Percentiles rank a stretch among this genome's conserved stretches.
These are phyloP conservation scores for Trichoderma atrobrunneum DNA, from an alignment of 2,329 filamentous ascomycete genomes.

Conservation along the genomic window DNA sequence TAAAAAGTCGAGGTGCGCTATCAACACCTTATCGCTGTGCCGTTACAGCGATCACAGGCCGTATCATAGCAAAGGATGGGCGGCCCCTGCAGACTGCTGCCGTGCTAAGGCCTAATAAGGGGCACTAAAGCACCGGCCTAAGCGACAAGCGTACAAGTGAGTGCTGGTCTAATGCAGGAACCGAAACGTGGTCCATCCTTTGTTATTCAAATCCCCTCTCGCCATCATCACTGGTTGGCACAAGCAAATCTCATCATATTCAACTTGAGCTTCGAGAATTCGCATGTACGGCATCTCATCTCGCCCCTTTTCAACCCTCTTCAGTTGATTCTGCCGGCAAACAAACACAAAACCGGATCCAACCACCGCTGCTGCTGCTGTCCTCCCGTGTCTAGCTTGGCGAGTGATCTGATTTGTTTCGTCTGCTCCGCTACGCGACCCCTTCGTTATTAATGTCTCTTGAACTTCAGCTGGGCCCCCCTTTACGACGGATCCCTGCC, in stretches of 20 bases:
- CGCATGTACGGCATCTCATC: background rate
- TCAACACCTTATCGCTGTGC: background rate
- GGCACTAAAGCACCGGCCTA: constrained; percentile 3
- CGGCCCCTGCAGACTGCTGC: constrained; percentile 9
- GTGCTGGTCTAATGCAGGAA: constrained; percentile 7
- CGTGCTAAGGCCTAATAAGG: background rate
- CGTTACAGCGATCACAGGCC: background rate
- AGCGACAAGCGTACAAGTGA: background rate
- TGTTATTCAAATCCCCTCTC: background rate
- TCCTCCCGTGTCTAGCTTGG: background rate
- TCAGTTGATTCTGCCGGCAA: background rate
- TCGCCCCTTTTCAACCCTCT: background rate
- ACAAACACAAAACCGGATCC: background rate
- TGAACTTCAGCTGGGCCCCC: constrained; percentile 3
- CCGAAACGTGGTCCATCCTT: constrained; percentile 14
- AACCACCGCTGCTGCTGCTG: background rate
- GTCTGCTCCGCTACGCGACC: constrained; percentile 1
- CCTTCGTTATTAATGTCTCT: constrained; percentile 8
- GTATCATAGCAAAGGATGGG: background rate
- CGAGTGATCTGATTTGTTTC: constrained; percentile 4
- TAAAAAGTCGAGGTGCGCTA: background rate
- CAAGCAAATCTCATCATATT: background rate
- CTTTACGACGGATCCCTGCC: constrained; percentile 13
- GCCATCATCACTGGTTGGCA: background rate
- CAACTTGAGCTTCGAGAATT: background rate